These are phyloP conservation scores for Leccinum fallax DNA, from an alignment of 1,284 basidiomycete species.

Conservation along the genomic window DNA sequence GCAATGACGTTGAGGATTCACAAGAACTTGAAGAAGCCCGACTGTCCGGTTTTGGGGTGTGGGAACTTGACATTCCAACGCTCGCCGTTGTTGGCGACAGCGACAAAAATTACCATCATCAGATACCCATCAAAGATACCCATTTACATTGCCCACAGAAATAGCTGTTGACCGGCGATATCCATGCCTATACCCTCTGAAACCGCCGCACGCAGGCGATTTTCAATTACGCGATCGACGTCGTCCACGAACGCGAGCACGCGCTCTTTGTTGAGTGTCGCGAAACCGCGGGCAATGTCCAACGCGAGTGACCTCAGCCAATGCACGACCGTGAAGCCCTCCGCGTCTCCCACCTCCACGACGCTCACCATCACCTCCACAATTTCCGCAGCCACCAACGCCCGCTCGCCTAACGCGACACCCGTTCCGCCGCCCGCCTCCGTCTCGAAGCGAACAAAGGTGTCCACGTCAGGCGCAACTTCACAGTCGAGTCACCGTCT, in stretches of 20 bases:
- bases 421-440: slow-evolving; percentile 29
- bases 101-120: slow-evolving; percentile 15
- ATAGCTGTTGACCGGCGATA: slow-evolving; percentile 7
- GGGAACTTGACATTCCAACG: slow-evolving; percentile 16
- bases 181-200: slow-evolving; percentile 35
- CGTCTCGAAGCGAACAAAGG: slow-evolving; percentile 22
- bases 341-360: slow-evolving; percentile 28
- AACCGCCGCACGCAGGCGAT: slow-evolving; percentile 29
- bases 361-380: slow-evolving; percentile 27
- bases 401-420: slow-evolving; percentile 36
- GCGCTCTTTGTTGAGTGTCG: slow-evolving; percentile 29
- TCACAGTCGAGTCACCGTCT: slow-evolving; percentile 31
- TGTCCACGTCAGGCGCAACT: slow-evolving; percentile 13
- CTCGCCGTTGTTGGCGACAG: slow-evolving; percentile 19
- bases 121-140: slow-evolving; percentile 13
- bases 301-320: slow-evolving; percentile 39
- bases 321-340: slow-evolving; percentile 46
- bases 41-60: slow-evolving; percentile 5
- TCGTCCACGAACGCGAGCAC: slow-evolving; percentile 8
- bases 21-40: too few relatives aligned
- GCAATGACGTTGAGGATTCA: too few relatives aligned
- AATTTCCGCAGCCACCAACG: slow-evolving; percentile 9
- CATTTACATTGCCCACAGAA: not conserved
- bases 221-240: slow-evolving; percentile 30
- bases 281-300: slow-evolving; percentile 35